Evolutionary conservation across 139 green algal genomes (phyloP).

Genomic region (Protoeuglena noctilucae): DNA sequence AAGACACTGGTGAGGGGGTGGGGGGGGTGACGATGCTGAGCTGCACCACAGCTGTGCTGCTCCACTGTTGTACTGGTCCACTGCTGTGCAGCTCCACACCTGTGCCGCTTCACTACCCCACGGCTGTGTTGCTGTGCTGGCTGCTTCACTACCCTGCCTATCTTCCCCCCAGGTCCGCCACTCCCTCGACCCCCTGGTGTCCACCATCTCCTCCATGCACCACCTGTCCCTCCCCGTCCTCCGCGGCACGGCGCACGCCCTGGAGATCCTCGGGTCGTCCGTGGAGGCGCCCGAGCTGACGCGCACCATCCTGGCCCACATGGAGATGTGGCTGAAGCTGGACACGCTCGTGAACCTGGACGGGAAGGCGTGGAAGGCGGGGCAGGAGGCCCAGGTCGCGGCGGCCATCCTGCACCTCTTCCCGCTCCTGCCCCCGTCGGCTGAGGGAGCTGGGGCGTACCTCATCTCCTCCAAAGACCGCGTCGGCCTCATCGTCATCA

Average conservation of each 20-base stretch:
- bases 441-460: conserved; percentile 14
- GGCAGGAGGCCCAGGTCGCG: conserved; percentile 71
- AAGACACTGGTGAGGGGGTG: no score
- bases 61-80: no score
- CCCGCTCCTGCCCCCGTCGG: conserved; percentile 70
- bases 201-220: background rate
- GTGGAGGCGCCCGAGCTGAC: conserved; percentile 38
- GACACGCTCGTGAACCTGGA: conserved; percentile 28
- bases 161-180: no score
- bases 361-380: conserved; percentile 21
- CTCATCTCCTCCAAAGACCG: conserved; percentile 17
- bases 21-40: no score
- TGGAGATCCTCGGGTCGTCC: conserved; percentile 34
- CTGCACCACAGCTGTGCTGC: no score
- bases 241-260: conserved; percentile 47
- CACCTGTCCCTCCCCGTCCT: conserved; percentile 43
- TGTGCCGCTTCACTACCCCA: no score
- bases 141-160: no score
- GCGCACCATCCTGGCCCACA: conserved; percentile 77
- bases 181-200: background rate
- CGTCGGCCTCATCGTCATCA: conserved; percentile 72
- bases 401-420: conserved; percentile 85
- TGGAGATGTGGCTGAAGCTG: conserved; percentile 72
- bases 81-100: no score
- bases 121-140: no score